Base-by-base conservation (phyloP, 495 filamentous ascomycete species). In the Penicillium desertorum region DNA sequence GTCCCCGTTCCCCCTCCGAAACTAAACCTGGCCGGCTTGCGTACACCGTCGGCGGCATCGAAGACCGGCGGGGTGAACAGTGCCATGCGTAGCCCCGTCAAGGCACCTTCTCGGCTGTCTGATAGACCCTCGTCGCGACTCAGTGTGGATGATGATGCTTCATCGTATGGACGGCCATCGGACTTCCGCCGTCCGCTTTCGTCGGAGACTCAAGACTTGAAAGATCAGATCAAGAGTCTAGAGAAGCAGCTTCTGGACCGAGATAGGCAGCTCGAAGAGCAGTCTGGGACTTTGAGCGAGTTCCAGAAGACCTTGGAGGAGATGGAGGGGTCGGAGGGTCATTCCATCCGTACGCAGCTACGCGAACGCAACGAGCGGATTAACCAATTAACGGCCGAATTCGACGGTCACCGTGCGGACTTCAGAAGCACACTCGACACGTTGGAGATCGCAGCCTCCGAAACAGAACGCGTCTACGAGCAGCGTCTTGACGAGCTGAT, bases 331-430 rank as follows among this genome's bases (percentile, higher is more conserved):
- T 85, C 85, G 48, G 92, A 96, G 67, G 81, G 84, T 5, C 63
- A 83, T 4, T 89, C 92, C 61, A 77, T 99, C 52, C 89, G 94
- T 30, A 80, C 85, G 12, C 71, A 96, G 57, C 73, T 99, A 36
- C 83, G 92, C 17, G 95, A 99, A 70, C 96, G 96, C 78, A 96
- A 97, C 62, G 94, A 99, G 44, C 96, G 91, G 75, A 97, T 99
- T 61, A 82, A 84, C 12, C 85, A 91, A 77, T 79, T 99, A 62
- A 97, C 91, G 3, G 85, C 88, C 5, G 95, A 99, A 66, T 99
- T 99, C 61, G 94, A 99, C 69, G 82, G 87, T 11, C 94, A 99
- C 68, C 84, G 94, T 32, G 94, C 93, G 9, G 94, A 99, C 70
- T 99, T 99, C 71, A 79, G 94, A 56, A 96, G 89, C 68, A 99